phyloP scores from a whole-genome alignment of 495 filamentous ascomycete genomes.

The Xylaria bambusicola region DNA sequence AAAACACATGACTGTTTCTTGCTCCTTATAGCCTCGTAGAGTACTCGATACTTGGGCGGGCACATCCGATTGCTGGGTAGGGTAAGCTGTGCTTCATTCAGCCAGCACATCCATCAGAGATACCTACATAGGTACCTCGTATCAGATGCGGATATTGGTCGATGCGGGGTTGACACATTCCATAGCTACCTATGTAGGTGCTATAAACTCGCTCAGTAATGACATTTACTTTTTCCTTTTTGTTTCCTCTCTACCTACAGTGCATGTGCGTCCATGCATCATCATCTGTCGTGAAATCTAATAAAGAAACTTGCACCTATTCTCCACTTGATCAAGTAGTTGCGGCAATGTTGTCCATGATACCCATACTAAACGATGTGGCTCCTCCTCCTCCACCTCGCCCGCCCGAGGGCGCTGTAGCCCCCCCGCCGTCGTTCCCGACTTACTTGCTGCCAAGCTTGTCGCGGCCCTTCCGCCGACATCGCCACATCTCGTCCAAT shows the following conservation, averaged over 20 bases:
- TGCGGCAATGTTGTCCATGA: slow-evolving; percentile 15
- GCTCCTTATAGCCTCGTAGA: too few species aligned
- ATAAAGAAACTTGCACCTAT: too few species aligned
- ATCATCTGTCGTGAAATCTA: neutral
- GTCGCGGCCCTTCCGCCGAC: slow-evolving; percentile 45
- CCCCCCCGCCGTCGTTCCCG: slow-evolving; percentile 36
- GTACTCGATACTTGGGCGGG: too few species aligned
- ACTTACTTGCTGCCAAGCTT: slow-evolving; percentile 53
- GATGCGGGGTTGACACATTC: slow-evolving; percentile 10
- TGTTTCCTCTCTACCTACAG: slow-evolving; percentile 1
- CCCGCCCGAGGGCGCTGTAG: slow-evolving; percentile 11
- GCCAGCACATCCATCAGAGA: slow-evolving; percentile 15
- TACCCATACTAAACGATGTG: slow-evolving; percentile 11
- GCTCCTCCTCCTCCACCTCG: slow-evolving; percentile 18
- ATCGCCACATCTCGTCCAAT: slow-evolving; percentile 23
- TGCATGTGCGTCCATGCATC: too few species aligned
- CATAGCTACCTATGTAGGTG: neutral
- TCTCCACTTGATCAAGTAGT: neutral
- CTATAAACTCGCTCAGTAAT: neutral
- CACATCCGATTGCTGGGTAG: too few species aligned
- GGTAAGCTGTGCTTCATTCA: too few species aligned
- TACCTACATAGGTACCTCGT: too few species aligned
- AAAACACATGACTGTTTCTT: neutral
- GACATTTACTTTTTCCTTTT: neutral
- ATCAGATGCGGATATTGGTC: too few species aligned